Evolutionary conservation across 305 asterid genomes (phyloP).

Genomic region (Solanum hybrid): DNA sequence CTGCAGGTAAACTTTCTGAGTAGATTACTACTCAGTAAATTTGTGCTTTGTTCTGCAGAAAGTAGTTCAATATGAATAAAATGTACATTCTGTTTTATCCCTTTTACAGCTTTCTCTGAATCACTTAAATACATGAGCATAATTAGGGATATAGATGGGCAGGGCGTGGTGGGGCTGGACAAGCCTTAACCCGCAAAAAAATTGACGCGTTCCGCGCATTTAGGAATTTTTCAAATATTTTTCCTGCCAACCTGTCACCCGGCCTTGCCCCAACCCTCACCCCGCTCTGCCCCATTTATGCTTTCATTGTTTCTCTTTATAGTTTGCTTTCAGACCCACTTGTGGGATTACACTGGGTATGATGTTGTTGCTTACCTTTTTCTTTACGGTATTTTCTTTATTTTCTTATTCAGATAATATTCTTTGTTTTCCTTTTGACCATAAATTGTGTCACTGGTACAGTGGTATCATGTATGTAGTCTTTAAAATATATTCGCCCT

Average conservation of each 20-base stretch:
- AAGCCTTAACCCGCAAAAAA: not conserved
- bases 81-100: not conserved
- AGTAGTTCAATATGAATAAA: not conserved
- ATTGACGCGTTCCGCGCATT: not conserved
- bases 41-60: not conserved
- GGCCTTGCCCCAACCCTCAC: not conserved
- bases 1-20: not conserved
- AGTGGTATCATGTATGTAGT: not conserved
- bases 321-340: not conserved
- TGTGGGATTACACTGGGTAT: not conserved
- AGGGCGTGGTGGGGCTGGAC: not conserved
- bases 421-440: not conserved
- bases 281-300: not conserved
- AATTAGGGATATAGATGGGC: not conserved
- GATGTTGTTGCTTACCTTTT: not conserved
- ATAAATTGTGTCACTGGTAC: not conserved
- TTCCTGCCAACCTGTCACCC: not conserved
- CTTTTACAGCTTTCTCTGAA: not conserved
- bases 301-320: not conserved
- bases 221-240: not conserved
- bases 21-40: not conserved
- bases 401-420: not conserved
- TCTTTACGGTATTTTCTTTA: not conserved
- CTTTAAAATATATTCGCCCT: not conserved
- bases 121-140: not conserved